Evolutionary conservation across 2,329 filamentous ascomycete species (phyloP).

Genomic region (Cladosporium cucumerinum): DNA sequence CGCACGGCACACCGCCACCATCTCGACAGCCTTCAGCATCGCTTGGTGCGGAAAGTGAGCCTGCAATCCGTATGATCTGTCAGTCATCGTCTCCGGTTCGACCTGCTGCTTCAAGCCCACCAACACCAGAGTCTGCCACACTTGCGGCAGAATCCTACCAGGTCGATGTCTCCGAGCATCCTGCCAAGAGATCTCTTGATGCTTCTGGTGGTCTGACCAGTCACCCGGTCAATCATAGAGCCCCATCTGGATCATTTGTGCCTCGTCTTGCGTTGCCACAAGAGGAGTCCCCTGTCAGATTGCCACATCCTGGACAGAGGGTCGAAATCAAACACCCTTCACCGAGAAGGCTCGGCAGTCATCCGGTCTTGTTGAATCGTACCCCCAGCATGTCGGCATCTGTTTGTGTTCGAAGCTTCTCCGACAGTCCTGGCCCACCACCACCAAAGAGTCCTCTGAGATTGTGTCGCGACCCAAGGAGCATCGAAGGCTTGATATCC

Average conservation of each 20-base stretch:
- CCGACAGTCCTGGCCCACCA: constrained; percentile 34
- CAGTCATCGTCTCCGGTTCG: constrained; percentile 28
- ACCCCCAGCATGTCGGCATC: constrained; percentile 32
- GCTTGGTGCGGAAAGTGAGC: constrained; percentile 14
- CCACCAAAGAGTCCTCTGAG: constrained; percentile 35
- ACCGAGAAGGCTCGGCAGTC: constrained; percentile 31
- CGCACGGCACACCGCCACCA: constrained; percentile 14
- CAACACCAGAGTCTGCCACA: constrained; percentile 30
- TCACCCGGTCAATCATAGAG: constrained; percentile 20
- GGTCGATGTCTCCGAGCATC: constrained; percentile 23
- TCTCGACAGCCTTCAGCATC: constrained; percentile 15
- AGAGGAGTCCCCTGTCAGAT: constrained; percentile 31
- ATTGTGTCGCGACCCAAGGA: constrained; percentile 26
- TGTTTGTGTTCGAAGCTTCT: constrained; percentile 27
- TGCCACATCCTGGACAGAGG: constrained; percentile 26
- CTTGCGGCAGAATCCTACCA: constrained; percentile 29
- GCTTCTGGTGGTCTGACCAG: constrained; percentile 23
- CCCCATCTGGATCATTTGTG: not conserved
- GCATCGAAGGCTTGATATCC: constrained; percentile 28
- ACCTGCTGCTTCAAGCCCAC: constrained; percentile 32
- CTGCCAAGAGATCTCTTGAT: constrained; percentile 26
- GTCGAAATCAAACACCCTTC: constrained; percentile 31
- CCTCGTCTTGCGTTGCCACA: constrained; percentile 27
- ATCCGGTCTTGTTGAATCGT: constrained; percentile 31
- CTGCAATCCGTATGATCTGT: constrained; percentile 13